A percentile compares a stretch with the other conserved stretches of the same genome.
phyloP scores from a whole-genome alignment of 345 rosid species.

The Citrus glauca region DNA sequence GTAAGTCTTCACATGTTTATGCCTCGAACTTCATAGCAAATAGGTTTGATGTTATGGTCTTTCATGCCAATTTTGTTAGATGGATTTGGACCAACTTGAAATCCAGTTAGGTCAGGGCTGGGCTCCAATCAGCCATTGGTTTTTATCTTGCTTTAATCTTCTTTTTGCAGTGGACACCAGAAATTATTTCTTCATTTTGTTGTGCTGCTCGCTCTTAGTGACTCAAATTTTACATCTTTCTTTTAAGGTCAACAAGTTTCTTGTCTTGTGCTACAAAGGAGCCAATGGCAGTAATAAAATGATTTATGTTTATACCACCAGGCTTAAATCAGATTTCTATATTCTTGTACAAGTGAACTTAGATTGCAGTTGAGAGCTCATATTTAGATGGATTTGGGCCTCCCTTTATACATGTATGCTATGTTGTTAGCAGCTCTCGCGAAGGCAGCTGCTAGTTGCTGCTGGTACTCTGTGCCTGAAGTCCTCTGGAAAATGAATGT shows the following conservation, averaged over 20 bases:
- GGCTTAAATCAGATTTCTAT: background rate
- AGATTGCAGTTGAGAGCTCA: conserved; percentile 2
- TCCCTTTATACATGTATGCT: background rate
- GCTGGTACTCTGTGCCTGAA: background rate
- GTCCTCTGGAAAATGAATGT: conserved; percentile 7
- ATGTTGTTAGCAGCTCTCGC: background rate
- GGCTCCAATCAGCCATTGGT: background rate
- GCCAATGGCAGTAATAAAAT: background rate
- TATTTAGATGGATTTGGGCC: background rate
- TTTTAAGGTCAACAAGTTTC: background rate
- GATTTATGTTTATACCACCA: background rate
- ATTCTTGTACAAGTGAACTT: background rate
- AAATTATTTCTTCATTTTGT: background rate
- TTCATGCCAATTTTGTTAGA: background rate
- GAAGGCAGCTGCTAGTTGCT: background rate
- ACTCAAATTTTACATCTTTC: background rate
- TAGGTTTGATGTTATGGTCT: background rate
- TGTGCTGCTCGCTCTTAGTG: background rate
- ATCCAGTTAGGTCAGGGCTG: background rate
- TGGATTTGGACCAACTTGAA: background rate
- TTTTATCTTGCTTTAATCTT: background rate
- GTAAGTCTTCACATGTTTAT: conserved; percentile 34
- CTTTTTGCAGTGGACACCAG: background rate
- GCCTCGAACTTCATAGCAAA: background rate
- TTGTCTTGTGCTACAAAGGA: background rate